phyloP scores from a whole-genome alignment of 2,329 filamentous ascomycete genomes.

The Ceratocystis lukuohia region DNA sequence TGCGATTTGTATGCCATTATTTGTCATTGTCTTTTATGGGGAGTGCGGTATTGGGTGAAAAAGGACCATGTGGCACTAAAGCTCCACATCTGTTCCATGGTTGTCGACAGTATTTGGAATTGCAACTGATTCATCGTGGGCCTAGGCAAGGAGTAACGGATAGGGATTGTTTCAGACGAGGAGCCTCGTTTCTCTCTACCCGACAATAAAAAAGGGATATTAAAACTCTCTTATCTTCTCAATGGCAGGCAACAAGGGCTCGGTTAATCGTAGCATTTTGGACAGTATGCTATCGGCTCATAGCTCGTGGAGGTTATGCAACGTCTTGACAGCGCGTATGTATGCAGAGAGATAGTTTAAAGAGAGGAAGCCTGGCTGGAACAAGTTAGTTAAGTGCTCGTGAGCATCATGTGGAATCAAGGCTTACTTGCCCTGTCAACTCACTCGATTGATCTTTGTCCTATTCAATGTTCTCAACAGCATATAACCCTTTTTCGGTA shows the following conservation, averaged over 20 bases:
- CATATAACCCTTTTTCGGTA: too few relatives aligned
- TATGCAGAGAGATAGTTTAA: too few relatives aligned
- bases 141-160: too few relatives aligned
- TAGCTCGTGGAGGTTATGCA: too few relatives aligned
- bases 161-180: not conserved
- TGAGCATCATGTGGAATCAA: too few relatives aligned
- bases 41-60: too few relatives aligned
- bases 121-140: not conserved
- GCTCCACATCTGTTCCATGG: not conserved
- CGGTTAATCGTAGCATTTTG: too few relatives aligned
- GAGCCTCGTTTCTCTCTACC: not conserved
- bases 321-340: too few relatives aligned
- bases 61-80: not conserved
- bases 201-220: not conserved
- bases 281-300: too few relatives aligned
- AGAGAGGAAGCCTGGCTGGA: too few relatives aligned
- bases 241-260: not conserved
- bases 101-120: not conserved
- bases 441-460: not conserved
- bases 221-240: not conserved
- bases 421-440: too few relatives aligned
- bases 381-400: too few relatives aligned
- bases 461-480: not conserved
- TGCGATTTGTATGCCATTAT: not conserved
- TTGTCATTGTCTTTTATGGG: not conserved